phyloP scores from a whole-genome alignment of 177 flowering plant genomes.

The Vitis hybrid region DNA sequence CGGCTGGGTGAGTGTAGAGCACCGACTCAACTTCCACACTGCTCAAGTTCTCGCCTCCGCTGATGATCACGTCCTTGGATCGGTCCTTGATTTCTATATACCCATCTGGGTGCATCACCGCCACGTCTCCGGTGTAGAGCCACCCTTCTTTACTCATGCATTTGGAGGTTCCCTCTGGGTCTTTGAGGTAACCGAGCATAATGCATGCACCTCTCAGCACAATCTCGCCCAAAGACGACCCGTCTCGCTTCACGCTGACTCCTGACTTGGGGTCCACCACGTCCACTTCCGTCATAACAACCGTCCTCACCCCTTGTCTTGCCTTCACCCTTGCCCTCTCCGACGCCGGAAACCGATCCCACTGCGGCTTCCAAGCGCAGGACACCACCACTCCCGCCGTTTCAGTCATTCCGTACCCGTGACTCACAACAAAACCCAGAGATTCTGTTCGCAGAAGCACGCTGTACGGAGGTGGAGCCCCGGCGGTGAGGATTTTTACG shows the following conservation, averaged over 20 bases:
- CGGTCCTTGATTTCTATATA: slow-evolving; percentile 22
- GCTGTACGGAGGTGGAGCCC: slow-evolving; percentile 19
- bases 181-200: slow-evolving; percentile 20
- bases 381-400: slow-evolving; percentile 20
- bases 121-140: slow-evolving; percentile 22
- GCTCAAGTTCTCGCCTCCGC: slow-evolving; percentile 23
- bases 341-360: slow-evolving; percentile 16
- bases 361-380: slow-evolving; percentile 22
- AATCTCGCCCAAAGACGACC: slow-evolving; percentile 12
- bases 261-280: slow-evolving; percentile 18
- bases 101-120: slow-evolving; percentile 21
- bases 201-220: slow-evolving; percentile 11
- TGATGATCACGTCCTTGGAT: slow-evolving; percentile 24
- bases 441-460: slow-evolving; percentile 14
- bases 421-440: slow-evolving; percentile 15
- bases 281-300: not conserved
- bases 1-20: slow-evolving; percentile 10
- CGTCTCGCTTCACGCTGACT: slow-evolving; percentile 12
- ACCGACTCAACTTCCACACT: slow-evolving; percentile 26
- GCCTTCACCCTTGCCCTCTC: slow-evolving; percentile 24
- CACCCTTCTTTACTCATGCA: slow-evolving; percentile 11
- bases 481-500: slow-evolving; percentile 15
- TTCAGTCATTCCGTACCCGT: slow-evolving; percentile 25
- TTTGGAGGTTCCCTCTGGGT: slow-evolving; percentile 15
- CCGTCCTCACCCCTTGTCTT: slow-evolving; percentile 12